Percentiles rank a stretch among this genome's conserved stretches.
Conservation (phyloP, 768 basidiomycete genomes). For the Lentinula lateritia region DNA sequence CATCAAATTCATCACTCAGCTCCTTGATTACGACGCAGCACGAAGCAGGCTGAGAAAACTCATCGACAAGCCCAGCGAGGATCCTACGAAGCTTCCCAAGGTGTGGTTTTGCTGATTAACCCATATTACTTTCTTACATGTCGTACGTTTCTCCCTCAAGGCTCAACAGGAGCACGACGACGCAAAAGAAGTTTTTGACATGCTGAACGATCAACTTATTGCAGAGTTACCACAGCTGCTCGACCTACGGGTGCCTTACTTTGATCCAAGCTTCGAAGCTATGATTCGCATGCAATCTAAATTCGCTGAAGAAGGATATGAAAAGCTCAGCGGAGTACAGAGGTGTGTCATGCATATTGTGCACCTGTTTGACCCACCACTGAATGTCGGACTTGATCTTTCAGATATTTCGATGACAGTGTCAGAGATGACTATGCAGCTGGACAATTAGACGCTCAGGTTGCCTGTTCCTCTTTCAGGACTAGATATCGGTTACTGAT, state of each 20-base stretch:
- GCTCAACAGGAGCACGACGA: constrained; percentile 97
- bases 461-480: constrained; percentile 18
- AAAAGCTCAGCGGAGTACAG: constrained; percentile 93
- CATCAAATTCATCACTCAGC: constrained; percentile 34
- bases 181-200: constrained; percentile 87
- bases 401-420: constrained; percentile 81
- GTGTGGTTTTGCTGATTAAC: constrained; percentile 32
- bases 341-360: constrained; percentile 35
- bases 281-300: constrained; percentile 98
- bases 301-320: constrained; percentile 97
- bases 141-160: constrained; percentile 28
- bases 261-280: constrained; percentile 97
- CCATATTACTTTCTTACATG: background rate
- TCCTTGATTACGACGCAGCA: constrained; percentile 93
- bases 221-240: constrained; percentile 87
- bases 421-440: constrained; percentile 97
- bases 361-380: background rate
- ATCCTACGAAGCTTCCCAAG: constrained; percentile 84
- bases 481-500: background rate
- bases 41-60: constrained; percentile 86
- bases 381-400: background rate
- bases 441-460: constrained; percentile 93
- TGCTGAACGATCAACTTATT: constrained; percentile 90
- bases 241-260: constrained; percentile 94
- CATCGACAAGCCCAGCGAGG: constrained; percentile 89